These are phyloP conservation scores for Russula abietina DNA, from an alignment of 768 basidiomycete species.

Conservation along the genomic window DNA sequence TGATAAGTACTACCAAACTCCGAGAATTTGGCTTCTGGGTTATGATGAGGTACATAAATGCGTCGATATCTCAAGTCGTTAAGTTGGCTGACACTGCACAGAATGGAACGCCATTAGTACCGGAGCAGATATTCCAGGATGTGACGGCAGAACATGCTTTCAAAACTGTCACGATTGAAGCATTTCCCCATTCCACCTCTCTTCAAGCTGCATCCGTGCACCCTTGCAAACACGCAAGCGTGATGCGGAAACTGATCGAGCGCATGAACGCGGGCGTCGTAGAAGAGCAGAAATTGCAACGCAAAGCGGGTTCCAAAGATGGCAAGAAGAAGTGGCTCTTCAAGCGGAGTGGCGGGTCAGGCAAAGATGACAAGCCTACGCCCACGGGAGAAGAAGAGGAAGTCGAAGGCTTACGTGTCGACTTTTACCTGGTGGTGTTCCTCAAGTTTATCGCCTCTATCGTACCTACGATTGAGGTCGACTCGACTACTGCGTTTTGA, in stretches of 20 bases:
- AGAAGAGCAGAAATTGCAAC: conserved; percentile 71
- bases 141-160: conserved; percentile 95
- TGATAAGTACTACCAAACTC: conserved; percentile 99
- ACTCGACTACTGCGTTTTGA: conserved; percentile 65
- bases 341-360: conserved; percentile 55
- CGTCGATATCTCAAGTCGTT: background rate
- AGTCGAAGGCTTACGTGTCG: conserved; percentile 88
- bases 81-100: conserved; percentile 30
- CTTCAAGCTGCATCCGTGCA: conserved; percentile 91
- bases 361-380: conserved; percentile 45
- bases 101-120: conserved; percentile 85
- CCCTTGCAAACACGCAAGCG: conserved; percentile 96
- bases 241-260: conserved; percentile 99
- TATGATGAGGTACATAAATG: conserved; percentile 77
- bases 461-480: conserved; percentile 98
- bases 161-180: conserved; percentile 98
- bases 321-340: conserved; percentile 76
- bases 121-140: conserved; percentile 92
- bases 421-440: conserved; percentile 97
- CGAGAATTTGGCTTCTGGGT: conserved; percentile 94
- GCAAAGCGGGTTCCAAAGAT: conserved; percentile 45
- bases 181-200: conserved; percentile 88
- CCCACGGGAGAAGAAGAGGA: conserved; percentile 58
- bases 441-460: conserved; percentile 98
- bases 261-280: conserved; percentile 90